Conservation (phyloP, 805 yeast genomes). For the Starmera pachycereana region DNA sequence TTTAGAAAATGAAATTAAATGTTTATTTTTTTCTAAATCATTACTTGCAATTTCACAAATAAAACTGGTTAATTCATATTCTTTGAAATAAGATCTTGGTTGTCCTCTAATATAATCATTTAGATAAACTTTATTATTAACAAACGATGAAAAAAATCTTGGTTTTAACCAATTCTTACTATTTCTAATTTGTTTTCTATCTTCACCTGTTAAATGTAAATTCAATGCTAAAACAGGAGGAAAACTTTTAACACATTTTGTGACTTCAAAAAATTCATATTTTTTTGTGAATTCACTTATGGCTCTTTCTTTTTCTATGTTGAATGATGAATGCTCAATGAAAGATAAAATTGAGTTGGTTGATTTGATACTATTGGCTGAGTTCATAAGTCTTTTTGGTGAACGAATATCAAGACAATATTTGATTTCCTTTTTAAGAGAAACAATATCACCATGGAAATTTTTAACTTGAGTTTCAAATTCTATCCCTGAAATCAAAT, state of each 20-base stretch:
- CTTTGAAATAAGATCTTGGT: slow-evolving; percentile 19
- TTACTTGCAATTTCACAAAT: slow-evolving; percentile 47
- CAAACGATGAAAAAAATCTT: slow-evolving; percentile 40
- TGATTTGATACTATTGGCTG: slow-evolving; percentile 22
- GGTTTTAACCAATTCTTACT: slow-evolving; percentile 51
- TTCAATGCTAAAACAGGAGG: slow-evolving; percentile 62
- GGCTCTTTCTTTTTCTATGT: slow-evolving; percentile 36
- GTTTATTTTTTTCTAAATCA: slow-evolving; percentile 38
- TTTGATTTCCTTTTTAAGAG: slow-evolving; percentile 2
- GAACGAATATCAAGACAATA: slow-evolving; percentile 11
- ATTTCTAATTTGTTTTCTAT: slow-evolving; percentile 39
- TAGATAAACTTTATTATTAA: slow-evolving; percentile 28
- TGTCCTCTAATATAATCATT: slow-evolving; percentile 21
- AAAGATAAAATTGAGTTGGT: slow-evolving; percentile 38
- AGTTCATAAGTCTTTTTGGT: slow-evolving; percentile 5
- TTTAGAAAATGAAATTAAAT: slow-evolving; percentile 49
- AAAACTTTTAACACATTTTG: slow-evolving; percentile 37
- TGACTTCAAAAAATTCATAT: slow-evolving; percentile 45
- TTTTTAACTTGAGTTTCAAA: slow-evolving; percentile 33
- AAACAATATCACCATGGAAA: slow-evolving; percentile 4
- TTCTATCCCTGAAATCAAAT: slow-evolving; percentile 30
- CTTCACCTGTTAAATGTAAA: slow-evolving; percentile 42
- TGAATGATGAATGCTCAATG: slow-evolving; percentile 52
- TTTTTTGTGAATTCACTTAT: slow-evolving; percentile 42
- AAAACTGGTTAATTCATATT: slow-evolving; percentile 57